phyloP scores from a whole-genome alignment of 441 rosid genomes.

The Jatropha multifida region DNA sequence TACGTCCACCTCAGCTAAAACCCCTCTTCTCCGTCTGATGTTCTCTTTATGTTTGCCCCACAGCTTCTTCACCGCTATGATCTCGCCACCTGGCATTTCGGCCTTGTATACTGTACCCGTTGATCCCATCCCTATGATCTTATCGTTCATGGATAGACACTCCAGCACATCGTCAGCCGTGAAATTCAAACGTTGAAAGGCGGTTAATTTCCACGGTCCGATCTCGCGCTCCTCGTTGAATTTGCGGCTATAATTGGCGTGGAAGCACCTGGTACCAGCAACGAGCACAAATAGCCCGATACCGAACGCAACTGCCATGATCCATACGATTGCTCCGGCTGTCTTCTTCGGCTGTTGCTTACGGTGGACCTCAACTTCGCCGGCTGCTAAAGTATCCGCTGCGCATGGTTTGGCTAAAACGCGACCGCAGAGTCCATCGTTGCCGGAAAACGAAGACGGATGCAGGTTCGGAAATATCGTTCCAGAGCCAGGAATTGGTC shows the following conservation, averaged over 20 bases:
- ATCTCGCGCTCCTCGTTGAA: slow-evolving; percentile 41
- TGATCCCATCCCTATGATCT: slow-evolving; percentile 90
- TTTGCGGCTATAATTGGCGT: slow-evolving; percentile 43
- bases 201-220: slow-evolving; percentile 95
- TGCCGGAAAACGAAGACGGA: slow-evolving; percentile 75
- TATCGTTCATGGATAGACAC: slow-evolving; percentile 59
- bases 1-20: slow-evolving; percentile 87
- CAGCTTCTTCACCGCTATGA: slow-evolving; percentile 88
- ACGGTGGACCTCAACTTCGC: slow-evolving; percentile 32
- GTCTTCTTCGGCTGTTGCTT: slow-evolving; percentile 56
- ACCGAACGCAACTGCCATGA: slow-evolving; percentile 79
- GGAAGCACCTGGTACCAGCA: slow-evolving; percentile 75
- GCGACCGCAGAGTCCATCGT: slow-evolving; percentile 79
- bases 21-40: slow-evolving; percentile 69
- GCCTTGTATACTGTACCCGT: slow-evolving; percentile 90
- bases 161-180: slow-evolving; percentile 84
- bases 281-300: slow-evolving; percentile 66
- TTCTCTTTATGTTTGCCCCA: slow-evolving; percentile 81
- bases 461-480: slow-evolving; percentile 58
- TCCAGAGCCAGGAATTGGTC: slow-evolving; percentile 70
- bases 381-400: slow-evolving; percentile 32
- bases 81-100: slow-evolving; percentile 90
- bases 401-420: slow-evolving; percentile 53
- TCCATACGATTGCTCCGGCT: slow-evolving; percentile 88
- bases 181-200: slow-evolving; percentile 83